Conservation (phyloP, 1,284 basidiomycete genomes). For the Dichomitus squalens region DNA sequence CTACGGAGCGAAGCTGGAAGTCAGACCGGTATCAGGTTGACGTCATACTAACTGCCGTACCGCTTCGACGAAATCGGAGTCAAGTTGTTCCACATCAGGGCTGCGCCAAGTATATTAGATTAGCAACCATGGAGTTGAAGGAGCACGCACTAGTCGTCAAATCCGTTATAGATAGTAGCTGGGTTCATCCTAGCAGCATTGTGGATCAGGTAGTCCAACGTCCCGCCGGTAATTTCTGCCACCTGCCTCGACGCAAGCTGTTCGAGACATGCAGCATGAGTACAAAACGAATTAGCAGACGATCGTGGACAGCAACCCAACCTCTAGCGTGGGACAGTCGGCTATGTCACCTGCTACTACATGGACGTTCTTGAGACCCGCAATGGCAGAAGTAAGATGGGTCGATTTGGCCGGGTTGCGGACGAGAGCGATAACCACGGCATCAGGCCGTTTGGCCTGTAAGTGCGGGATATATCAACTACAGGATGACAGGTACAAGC, state of each 20-base stretch:
- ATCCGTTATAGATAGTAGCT: background rate
- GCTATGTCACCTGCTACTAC: constrained; percentile 30
- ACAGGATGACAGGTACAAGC: too few species aligned
- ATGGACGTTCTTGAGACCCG: constrained; percentile 25
- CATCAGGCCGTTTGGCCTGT: background rate
- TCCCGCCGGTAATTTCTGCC: constrained; percentile 4
- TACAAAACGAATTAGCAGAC: too few species aligned
- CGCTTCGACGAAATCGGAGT: background rate
- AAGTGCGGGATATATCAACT: background rate
- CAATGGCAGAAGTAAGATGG: constrained; percentile 22
- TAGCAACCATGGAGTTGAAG: too few species aligned
- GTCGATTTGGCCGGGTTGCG: constrained; percentile 24
- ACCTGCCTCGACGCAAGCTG: constrained; percentile 8
- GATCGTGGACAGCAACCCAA: too few species aligned
- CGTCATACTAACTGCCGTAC: background rate
- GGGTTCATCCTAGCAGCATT: constrained; percentile 7
- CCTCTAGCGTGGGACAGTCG: constrained; percentile 26
- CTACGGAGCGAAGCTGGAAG: constrained; percentile 7
- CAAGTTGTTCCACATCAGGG: background rate
- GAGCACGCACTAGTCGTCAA: constrained; percentile 14
- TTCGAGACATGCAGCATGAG: background rate
- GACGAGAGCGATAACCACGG: constrained; percentile 24
- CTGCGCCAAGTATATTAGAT: background rate
- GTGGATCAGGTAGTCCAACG: constrained; percentile 14
- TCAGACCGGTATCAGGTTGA: too few species aligned